Percentiles rank a stretch among this genome's conserved stretches.
Conservation (phyloP, 164 flowering plant species). For the Sedum album region DNA sequence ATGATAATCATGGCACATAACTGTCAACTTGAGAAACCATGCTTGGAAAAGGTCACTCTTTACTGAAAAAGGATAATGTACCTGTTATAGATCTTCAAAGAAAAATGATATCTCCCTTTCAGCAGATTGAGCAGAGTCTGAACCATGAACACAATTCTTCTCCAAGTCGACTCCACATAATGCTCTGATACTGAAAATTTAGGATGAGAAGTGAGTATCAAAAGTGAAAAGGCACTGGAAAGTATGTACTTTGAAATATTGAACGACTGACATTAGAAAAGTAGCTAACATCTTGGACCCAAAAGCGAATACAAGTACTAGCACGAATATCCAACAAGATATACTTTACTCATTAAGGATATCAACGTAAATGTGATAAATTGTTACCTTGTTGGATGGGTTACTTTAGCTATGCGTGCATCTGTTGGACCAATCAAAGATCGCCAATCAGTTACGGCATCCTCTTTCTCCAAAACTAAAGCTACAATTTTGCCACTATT, state of each 20-base stretch:
- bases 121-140: slow-evolving; percentile 76
- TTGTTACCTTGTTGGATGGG: slow-evolving; percentile 68
- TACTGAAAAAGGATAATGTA: not conserved
- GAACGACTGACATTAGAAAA: not conserved
- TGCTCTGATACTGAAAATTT: slow-evolving; percentile 65
- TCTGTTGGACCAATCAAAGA: slow-evolving; percentile 85
- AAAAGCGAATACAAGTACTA: not conserved
- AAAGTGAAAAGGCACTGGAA: not conserved
- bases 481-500: slow-evolving; percentile 11
- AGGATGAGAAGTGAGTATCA: no score
- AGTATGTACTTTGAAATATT: not conserved
- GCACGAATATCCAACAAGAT: not conserved
- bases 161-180: slow-evolving; percentile 59
- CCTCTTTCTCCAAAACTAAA: slow-evolving; percentile 75
- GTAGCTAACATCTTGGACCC: no score
- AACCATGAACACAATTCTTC: slow-evolving; percentile 88
- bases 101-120: slow-evolving; percentile 67
- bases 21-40: not conserved
- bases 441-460: slow-evolving; percentile 88
- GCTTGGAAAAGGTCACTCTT: not conserved
- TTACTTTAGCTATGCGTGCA: slow-evolving; percentile 62
- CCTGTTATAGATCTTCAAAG: slow-evolving; percentile 29
- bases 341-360: not conserved
- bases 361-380: not conserved
- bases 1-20: not conserved